Conservation (phyloP, 169 alveolate genomes). For the Plasmodium vivax region DNA sequence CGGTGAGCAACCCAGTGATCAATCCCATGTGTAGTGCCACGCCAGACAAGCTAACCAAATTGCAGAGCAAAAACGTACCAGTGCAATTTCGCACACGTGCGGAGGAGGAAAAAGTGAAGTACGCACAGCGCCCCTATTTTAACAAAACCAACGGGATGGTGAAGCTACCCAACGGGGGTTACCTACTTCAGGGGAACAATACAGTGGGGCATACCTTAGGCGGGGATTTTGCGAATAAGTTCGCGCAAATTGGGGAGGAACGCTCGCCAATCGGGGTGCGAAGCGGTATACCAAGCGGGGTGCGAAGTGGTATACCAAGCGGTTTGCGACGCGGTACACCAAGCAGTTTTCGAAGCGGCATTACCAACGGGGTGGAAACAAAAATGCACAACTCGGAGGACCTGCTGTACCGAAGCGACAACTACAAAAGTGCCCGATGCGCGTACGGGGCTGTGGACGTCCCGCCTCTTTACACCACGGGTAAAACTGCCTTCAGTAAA, state of each 20-base stretch:
- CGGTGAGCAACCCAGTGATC: not conserved
- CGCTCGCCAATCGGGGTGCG: not conserved
- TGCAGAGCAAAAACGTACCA: not conserved
- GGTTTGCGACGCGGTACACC: too few species aligned
- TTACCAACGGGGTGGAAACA: not conserved
- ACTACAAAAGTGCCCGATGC: not conserved
- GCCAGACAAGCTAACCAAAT: not conserved
- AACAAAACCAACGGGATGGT: not conserved
- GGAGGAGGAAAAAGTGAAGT: not conserved
- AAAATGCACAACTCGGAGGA: slow-evolving; percentile 66
- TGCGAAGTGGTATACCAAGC: too few species aligned
- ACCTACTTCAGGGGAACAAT: not conserved
- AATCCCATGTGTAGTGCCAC: not conserved
- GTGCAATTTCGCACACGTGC: not conserved
- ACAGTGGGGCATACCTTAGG: not conserved
- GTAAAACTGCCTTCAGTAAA: not conserved
- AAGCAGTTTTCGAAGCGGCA: not conserved
- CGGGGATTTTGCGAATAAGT: not conserved
- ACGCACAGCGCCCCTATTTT: not conserved
- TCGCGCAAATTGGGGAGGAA: not conserved
- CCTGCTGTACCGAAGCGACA: slow-evolving; percentile 6
- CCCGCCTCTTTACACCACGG: not conserved
- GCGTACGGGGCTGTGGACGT: not conserved
- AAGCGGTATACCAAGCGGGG: not conserved
- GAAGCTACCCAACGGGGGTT: not conserved